phyloP scores from a whole-genome alignment of 768 basidiomycete genomes.

The Leucocoprinus sp. region DNA sequence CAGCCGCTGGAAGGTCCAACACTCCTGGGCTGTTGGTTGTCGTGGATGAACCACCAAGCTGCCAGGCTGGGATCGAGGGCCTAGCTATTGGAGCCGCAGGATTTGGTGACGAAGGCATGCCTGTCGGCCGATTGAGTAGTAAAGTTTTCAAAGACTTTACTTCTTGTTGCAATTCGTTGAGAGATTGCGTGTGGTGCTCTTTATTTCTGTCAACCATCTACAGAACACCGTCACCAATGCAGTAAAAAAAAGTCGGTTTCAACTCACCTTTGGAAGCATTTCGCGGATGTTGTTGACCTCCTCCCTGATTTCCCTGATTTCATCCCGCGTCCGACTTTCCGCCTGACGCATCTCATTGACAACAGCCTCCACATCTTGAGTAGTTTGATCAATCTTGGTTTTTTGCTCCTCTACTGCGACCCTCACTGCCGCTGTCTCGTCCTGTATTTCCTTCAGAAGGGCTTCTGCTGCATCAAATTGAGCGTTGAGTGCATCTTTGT shows the following conservation, averaged over 20 bases:
- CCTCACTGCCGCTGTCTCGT: slow-evolving; percentile 65
- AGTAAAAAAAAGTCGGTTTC: background rate
- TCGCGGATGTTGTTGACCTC: slow-evolving; percentile 88
- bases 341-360: slow-evolving; percentile 71
- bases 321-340: slow-evolving; percentile 72
- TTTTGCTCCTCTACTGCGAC: slow-evolving; percentile 71
- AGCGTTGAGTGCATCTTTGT: slow-evolving; percentile 73
- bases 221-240: slow-evolving; percentile 5
- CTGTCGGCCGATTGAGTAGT: slow-evolving; percentile 64
- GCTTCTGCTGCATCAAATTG: slow-evolving; percentile 88
- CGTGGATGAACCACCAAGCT: slow-evolving; percentile 43
- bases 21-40: background rate
- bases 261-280: slow-evolving; percentile 81
- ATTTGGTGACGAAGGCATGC: slow-evolving; percentile 36
- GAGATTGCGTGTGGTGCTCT: slow-evolving; percentile 72
- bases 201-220: slow-evolving; percentile 96
- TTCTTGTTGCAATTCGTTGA: slow-evolving; percentile 86
- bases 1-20: slow-evolving; percentile 15
- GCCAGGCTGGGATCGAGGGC: slow-evolving; percentile 88
- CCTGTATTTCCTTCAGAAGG: slow-evolving; percentile 71
- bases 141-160: slow-evolving; percentile 91
- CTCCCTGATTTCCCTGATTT: slow-evolving; percentile 86
- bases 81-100: slow-evolving; percentile 48
- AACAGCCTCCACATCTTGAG: slow-evolving; percentile 62
- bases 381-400: slow-evolving; percentile 60